Conservation (phyloP, 176 grass and related monocot species). For the Cymbopogon citratus region DNA sequence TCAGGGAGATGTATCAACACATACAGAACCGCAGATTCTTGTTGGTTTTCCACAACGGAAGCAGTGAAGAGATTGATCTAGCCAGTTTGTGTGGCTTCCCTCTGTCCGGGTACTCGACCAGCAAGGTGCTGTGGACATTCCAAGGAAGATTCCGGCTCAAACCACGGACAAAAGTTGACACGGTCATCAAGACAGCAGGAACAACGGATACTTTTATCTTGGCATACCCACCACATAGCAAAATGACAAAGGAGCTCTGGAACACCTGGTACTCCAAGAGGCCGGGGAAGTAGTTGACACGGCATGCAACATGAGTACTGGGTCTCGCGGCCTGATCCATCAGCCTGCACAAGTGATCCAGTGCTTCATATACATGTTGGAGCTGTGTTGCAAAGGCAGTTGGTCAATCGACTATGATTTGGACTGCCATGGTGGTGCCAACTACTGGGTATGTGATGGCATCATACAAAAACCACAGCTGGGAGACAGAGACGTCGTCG, state of each 20-base stretch:
- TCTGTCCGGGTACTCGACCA: not conserved
- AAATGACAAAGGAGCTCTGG: not conserved
- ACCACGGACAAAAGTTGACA: not conserved
- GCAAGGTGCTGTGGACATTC: not conserved
- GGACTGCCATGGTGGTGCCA: fast-evolving
- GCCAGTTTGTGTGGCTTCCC: not conserved
- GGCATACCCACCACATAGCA: no score
- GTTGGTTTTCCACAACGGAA: conserved; percentile 10
- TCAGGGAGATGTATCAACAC: not conserved
- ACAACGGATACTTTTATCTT: no score
- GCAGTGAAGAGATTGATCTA: not conserved
- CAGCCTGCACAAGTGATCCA: not conserved
- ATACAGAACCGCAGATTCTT: not conserved
- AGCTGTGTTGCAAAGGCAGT: fast-evolving
- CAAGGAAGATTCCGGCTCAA: not conserved
- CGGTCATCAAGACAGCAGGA: not conserved
- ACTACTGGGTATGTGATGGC: conserved; percentile 5
- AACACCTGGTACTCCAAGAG: not conserved
- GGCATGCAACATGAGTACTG: not conserved
- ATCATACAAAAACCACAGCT: no score
- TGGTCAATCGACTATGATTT: not conserved
- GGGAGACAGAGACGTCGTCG: no score
- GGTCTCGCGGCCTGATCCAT: not conserved
- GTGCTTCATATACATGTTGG: not conserved
- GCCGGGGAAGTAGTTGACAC: not conserved